Percentiles rank a stretch among this genome's conserved stretches.
These are phyloP conservation scores for Dalechampia spathulata DNA, from an alignment of 441 rosid genomes.

Conservation along the genomic window DNA sequence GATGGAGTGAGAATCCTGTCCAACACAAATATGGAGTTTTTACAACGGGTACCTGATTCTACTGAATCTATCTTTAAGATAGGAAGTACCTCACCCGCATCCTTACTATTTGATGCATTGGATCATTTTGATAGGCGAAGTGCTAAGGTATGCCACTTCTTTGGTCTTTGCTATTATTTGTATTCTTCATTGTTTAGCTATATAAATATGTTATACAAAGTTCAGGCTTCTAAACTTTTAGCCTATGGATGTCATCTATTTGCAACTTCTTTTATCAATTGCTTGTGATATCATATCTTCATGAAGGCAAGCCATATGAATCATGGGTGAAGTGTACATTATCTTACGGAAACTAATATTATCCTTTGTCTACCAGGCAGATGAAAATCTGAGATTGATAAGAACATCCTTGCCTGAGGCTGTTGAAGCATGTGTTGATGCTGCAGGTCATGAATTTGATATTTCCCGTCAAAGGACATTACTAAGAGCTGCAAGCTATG, in stretches of 20 bases:
- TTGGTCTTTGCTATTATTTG: not conserved
- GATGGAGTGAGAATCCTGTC: conserved; percentile 95
- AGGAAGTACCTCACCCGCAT: conserved; percentile 96
- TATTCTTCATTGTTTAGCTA: not conserved
- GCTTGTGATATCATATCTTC: not conserved
- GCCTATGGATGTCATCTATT: not conserved
- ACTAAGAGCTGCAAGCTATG: conserved; percentile 97
- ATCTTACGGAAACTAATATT: conserved; percentile 9
- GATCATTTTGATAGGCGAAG: conserved; percentile 97
- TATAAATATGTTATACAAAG: not conserved
- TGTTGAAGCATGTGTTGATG: conserved; percentile 93
- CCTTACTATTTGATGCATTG: conserved; percentile 84
- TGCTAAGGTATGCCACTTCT: conserved; percentile 57
- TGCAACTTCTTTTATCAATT: not conserved
- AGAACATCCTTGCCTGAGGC: conserved; percentile 86
- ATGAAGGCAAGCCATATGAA: not conserved
- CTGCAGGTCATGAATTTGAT: conserved; percentile 95
- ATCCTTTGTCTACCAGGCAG: conserved; percentile 60
- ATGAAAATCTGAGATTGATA: conserved; percentile 93
- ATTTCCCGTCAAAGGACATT: conserved; percentile 70
- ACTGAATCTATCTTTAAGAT: conserved; percentile 91
- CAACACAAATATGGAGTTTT: conserved; percentile 80
- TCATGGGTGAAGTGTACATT: conserved; percentile 1
- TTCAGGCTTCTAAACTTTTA: not conserved
- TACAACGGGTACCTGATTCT: conserved; percentile 96